phyloP scores from a whole-genome alignment of 805 yeast species.

The Yarrowia deformans region DNA sequence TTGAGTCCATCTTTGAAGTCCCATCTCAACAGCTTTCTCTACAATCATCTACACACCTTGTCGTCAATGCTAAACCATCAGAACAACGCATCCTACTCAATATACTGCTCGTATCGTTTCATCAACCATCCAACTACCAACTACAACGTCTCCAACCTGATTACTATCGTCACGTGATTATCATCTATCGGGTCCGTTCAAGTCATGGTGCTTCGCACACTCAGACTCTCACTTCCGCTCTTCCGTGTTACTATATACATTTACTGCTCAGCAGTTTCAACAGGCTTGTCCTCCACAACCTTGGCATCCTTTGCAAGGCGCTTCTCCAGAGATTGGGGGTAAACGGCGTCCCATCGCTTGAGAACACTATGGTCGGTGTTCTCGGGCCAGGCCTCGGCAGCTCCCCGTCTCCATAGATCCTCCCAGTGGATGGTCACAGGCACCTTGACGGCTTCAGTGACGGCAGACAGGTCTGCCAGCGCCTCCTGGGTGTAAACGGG shows the following conservation, averaged over 20 bases:
- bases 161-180: no score
- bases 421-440: slow-evolving; percentile 77
- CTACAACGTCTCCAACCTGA: no score
- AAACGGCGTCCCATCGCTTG: slow-evolving; percentile 37
- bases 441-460: slow-evolving; percentile 64
- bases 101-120: no score
- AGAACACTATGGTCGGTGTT: slow-evolving; percentile 25
- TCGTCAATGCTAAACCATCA: no score
- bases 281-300: neutral
- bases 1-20: no score
- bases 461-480: slow-evolving; percentile 78
- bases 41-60: no score
- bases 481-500: slow-evolving; percentile 93
- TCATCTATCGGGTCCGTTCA: no score
- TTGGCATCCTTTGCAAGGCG: slow-evolving; percentile 22
- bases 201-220: no score
- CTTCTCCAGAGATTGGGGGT: slow-evolving; percentile 36
- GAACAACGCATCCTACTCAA: no score
- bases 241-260: slow-evolving; percentile 15
- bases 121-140: no score
- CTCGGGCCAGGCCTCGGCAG: slow-evolving; percentile 48
- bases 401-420: slow-evolving; percentile 86
- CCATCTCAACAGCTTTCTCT: no score
- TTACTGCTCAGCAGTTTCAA: slow-evolving; percentile 20
- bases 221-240: no score